Conservation (phyloP, 1,284 basidiomycete genomes). For the Naganishia cerealis region DNA sequence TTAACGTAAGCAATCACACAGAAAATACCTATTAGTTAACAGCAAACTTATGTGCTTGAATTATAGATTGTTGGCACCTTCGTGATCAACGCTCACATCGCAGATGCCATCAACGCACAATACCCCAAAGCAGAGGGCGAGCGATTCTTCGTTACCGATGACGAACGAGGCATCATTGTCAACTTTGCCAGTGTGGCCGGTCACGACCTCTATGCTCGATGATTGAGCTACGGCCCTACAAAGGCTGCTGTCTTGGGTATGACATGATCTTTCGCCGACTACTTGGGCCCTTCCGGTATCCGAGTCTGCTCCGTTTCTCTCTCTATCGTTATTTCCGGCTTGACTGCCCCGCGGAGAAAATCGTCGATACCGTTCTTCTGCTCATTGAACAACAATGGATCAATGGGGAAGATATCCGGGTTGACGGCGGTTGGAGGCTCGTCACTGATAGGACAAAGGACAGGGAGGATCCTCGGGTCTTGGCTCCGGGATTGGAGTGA, state of each 20-base stretch:
- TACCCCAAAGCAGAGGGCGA: slow-evolving; percentile 40
- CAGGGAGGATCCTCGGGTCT: slow-evolving; percentile 43
- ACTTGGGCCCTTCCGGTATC: slow-evolving; percentile 48
- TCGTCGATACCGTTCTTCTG: slow-evolving; percentile 41
- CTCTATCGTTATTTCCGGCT: slow-evolving; percentile 46
- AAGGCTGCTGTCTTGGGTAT: slow-evolving; percentile 49
- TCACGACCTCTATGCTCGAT: slow-evolving; percentile 44
- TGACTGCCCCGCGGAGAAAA: slow-evolving; percentile 46
- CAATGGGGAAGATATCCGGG: slow-evolving; percentile 47
- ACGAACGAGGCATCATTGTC: slow-evolving; percentile 50
- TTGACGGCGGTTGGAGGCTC: slow-evolving; percentile 49
- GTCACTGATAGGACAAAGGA: slow-evolving; percentile 41
- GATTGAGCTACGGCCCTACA: slow-evolving; percentile 47
- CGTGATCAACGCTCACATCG: slow-evolving; percentile 47
- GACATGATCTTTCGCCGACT: slow-evolving; percentile 46
- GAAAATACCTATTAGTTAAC: too few relatives aligned
- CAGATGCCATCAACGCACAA: slow-evolving; percentile 49
- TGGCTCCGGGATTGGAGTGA: slow-evolving; percentile 48
- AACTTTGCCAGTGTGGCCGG: slow-evolving; percentile 49
- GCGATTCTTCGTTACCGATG: slow-evolving; percentile 44
- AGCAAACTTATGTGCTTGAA: background rate
- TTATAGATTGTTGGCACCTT: slow-evolving; percentile 42
- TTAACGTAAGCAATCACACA: slow-evolving; percentile 40
- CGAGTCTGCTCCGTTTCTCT: slow-evolving; percentile 49
- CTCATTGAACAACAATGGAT: slow-evolving; percentile 48